Percentiles rank a stretch among this genome's conserved stretches.
These are phyloP conservation scores for Rhodotorula mucilaginosa DNA, from an alignment of 1,284 basidiomycete species.

Conservation along the genomic window DNA sequence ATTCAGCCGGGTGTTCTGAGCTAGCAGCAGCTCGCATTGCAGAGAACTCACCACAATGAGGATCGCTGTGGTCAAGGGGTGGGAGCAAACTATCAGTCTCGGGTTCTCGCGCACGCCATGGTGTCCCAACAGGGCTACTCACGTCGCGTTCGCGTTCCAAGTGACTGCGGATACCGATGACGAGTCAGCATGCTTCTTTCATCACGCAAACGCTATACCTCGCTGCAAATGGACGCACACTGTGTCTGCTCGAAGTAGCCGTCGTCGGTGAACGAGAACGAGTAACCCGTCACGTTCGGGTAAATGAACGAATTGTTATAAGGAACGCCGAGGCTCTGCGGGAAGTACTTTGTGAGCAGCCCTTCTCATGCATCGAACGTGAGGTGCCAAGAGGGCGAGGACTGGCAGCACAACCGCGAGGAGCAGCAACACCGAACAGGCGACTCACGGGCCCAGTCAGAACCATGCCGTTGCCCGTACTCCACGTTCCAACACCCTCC, in stretches of 20 bases:
- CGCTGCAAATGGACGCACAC: conserved; percentile 12
- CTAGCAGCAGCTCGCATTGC: background rate
- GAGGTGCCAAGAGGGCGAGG: no score
- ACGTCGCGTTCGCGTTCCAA: conserved; percentile 31
- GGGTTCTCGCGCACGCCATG: background rate
- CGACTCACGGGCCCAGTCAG: conserved; percentile 29
- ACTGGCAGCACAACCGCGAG: no score
- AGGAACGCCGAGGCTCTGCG: conserved; percentile 13
- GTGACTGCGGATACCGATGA: conserved; percentile 10
- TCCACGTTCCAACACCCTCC: conserved; percentile 31
- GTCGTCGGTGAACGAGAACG: conserved; percentile 28
- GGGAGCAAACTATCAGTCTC: background rate
- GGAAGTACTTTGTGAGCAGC: no score
- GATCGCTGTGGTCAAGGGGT: conserved; percentile 5
- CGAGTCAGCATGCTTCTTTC: background rate
- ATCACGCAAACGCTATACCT: background rate
- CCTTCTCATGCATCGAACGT: no score
- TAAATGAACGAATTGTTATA: conserved; percentile 31
- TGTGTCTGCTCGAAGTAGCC: conserved; percentile 33
- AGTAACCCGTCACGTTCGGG: conserved; percentile 29
- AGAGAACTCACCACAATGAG: conserved; percentile 10
- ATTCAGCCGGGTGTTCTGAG: no score
- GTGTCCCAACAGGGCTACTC: background rate
- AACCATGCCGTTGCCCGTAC: conserved; percentile 19
- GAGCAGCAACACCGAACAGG: background rate